phyloP scores from a whole-genome alignment of 805 yeast species.

The Hanseniaspora meyeri region DNA sequence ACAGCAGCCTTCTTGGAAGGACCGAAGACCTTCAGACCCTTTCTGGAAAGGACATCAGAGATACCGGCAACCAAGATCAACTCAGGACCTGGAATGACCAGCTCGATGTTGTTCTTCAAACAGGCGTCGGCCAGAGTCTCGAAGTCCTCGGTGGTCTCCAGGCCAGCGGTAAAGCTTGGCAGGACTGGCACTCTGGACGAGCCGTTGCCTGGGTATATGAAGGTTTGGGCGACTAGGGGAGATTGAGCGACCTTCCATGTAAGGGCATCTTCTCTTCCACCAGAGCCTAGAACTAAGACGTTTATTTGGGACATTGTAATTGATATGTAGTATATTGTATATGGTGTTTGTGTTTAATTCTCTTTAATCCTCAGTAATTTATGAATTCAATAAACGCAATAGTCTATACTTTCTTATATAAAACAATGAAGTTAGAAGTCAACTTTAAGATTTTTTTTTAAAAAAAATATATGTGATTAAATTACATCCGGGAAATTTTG shows the following conservation, averaged over 20 bases:
- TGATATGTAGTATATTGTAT: no score
- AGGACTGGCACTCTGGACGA: slow-evolving; percentile 49
- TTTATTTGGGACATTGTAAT: slow-evolving; percentile 31
- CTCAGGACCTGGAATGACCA: slow-evolving; percentile 98
- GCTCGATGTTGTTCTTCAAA: slow-evolving; percentile 48
- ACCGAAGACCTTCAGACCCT: slow-evolving; percentile 93
- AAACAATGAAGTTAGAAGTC: neutral
- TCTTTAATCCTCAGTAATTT: no score
- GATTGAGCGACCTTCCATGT: slow-evolving; percentile 86
- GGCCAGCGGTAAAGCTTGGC: slow-evolving; percentile 32
- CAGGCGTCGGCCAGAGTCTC: slow-evolving; percentile 56
- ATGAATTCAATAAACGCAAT: no score
- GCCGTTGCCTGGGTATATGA: slow-evolving; percentile 95
- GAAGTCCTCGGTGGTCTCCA: slow-evolving; percentile 61
- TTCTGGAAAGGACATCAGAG: slow-evolving; percentile 52
- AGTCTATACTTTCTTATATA: neutral
- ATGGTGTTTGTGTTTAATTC: no score
- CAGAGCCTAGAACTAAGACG: slow-evolving; percentile 83
- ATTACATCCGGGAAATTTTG: neutral
- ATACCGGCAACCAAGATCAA: slow-evolving; percentile 96
- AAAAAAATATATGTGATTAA: neutral
- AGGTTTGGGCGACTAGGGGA: slow-evolving; percentile 54
- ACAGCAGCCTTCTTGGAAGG: slow-evolving; percentile 83
- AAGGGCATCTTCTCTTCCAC: slow-evolving; percentile 97
- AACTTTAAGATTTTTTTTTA: no score